These are phyloP conservation scores for Diphasiastrum complanatum DNA, from an alignment of 83 land plant genomes.

Conservation along the genomic window DNA sequence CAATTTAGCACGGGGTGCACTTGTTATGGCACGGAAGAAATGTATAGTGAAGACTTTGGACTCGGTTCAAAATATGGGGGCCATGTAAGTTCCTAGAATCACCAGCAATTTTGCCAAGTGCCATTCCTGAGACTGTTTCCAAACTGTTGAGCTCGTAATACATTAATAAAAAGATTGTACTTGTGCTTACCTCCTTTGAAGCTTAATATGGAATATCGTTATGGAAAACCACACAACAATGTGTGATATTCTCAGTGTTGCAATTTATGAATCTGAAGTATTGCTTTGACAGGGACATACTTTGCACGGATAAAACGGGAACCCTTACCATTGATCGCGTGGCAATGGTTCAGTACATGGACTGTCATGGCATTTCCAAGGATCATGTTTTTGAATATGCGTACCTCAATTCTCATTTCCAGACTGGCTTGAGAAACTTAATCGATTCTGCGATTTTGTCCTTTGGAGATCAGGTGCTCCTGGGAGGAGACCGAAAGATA, in stretches of 20 bases:
- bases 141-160: background rate
- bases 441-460: slow-evolving; percentile 51
- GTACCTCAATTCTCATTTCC: slow-evolving; percentile 48
- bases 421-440: slow-evolving; percentile 42
- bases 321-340: slow-evolving; percentile 48
- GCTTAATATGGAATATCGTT: background rate
- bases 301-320: slow-evolving; percentile 61
- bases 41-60: slow-evolving; percentile 48
- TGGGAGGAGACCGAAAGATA: slow-evolving; percentile 24
- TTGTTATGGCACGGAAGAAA: slow-evolving; percentile 48
- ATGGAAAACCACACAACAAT: background rate
- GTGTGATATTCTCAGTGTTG: background rate
- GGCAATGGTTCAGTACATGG: slow-evolving; percentile 40
- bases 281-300: slow-evolving; percentile 42
- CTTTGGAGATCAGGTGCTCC: slow-evolving; percentile 34
- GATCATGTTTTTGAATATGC: slow-evolving; percentile 41
- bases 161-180: background rate
- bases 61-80: slow-evolving; percentile 51
- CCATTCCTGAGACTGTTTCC: background rate
- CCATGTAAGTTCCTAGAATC: slow-evolving; percentile 37
- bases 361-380: slow-evolving; percentile 30
- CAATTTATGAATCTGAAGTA: too few relatives aligned
- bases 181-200: background rate
- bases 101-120: background rate
- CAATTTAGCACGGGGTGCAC: slow-evolving; percentile 52